These are phyloP conservation scores for Saitozyma podzolica DNA, from an alignment of 768 basidiomycete species.

Conservation along the genomic window DNA sequence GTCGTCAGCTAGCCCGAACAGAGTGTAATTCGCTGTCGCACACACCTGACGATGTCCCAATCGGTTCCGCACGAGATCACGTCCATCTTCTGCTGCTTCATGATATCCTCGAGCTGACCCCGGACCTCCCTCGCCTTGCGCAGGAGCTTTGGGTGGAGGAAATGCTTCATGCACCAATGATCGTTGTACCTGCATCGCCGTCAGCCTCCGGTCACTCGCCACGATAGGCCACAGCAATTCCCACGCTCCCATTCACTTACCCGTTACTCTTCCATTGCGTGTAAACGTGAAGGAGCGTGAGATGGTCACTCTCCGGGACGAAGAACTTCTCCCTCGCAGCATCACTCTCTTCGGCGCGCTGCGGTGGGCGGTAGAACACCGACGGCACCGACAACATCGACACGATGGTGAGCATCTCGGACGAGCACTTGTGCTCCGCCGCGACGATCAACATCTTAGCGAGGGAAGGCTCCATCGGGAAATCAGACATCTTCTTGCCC, in stretches of 20 bases:
- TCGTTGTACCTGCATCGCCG: slow-evolving; percentile 69
- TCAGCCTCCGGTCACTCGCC: slow-evolving; percentile 15
- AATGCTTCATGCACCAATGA: slow-evolving; percentile 92
- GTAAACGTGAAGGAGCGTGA: slow-evolving; percentile 93
- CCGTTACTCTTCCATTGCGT: slow-evolving; percentile 97
- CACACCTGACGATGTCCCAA: slow-evolving; percentile 80
- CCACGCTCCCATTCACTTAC: slow-evolving; percentile 56
- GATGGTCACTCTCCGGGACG: slow-evolving; percentile 95
- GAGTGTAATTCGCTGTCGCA: slow-evolving; percentile 3
- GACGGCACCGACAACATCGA: slow-evolving; percentile 98
- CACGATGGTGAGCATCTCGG: slow-evolving; percentile 97
- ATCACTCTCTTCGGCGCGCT: slow-evolving; percentile 95
- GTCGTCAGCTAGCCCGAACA: neutral
- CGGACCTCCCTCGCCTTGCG: slow-evolving; percentile 95
- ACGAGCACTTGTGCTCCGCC: slow-evolving; percentile 87
- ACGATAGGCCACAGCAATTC: too few species aligned
- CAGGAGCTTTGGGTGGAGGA: slow-evolving; percentile 92
- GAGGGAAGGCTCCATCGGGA: slow-evolving; percentile 99
- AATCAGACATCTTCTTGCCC: slow-evolving; percentile 97
- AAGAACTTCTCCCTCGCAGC: slow-evolving; percentile 98
- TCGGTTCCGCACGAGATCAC: slow-evolving; percentile 88
- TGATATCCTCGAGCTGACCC: slow-evolving; percentile 94
- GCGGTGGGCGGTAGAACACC: slow-evolving; percentile 96
- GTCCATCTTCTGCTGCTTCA: slow-evolving; percentile 98
- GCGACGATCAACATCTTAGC: slow-evolving; percentile 98